Evolutionary conservation across 129 eudicot genomes (phyloP).

Genomic region (Flaveria trinervia): DNA sequence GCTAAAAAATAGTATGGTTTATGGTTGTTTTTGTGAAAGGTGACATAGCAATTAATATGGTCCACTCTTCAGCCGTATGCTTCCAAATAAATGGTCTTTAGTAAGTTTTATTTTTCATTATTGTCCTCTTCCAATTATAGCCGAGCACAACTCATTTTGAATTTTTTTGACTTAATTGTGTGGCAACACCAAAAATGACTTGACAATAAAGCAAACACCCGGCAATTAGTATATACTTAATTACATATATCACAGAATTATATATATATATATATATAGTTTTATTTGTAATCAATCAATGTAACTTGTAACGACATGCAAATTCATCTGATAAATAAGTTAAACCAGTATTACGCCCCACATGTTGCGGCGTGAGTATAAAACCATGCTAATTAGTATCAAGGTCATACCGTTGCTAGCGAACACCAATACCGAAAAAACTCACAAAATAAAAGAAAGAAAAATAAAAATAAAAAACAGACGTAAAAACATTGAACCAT

Average conservation of each 20-base stretch:
- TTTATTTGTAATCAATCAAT: neutral
- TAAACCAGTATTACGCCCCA: neutral
- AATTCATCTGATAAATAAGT: neutral
- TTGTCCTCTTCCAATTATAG: constrained; percentile 28
- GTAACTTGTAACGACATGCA: neutral
- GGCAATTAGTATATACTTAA: neutral
- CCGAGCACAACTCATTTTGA: neutral
- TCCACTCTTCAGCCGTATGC: constrained; percentile 23
- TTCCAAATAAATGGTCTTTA: constrained; percentile 21
- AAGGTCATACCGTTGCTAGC: too few relatives aligned
- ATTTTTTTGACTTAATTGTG: constrained; percentile 8
- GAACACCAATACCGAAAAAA: too few relatives aligned
- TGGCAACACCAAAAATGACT: constrained; percentile 20
- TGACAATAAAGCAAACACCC: constrained; percentile 15
- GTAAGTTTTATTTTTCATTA: constrained; percentile 9
- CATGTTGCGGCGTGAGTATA: too few relatives aligned
- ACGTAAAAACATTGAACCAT: too few relatives aligned
- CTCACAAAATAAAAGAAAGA: too few relatives aligned
- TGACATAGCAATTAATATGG: constrained; percentile 13
- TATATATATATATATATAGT: neutral
- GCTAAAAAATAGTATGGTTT: neutral
- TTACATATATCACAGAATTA: neutral
- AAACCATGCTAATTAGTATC: too few relatives aligned
- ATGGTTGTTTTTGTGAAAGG: neutral
- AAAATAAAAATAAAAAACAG: too few relatives aligned